phyloP scores from a whole-genome alignment of 2,329 filamentous ascomycete genomes.

The Fusarium sp. region DNA sequence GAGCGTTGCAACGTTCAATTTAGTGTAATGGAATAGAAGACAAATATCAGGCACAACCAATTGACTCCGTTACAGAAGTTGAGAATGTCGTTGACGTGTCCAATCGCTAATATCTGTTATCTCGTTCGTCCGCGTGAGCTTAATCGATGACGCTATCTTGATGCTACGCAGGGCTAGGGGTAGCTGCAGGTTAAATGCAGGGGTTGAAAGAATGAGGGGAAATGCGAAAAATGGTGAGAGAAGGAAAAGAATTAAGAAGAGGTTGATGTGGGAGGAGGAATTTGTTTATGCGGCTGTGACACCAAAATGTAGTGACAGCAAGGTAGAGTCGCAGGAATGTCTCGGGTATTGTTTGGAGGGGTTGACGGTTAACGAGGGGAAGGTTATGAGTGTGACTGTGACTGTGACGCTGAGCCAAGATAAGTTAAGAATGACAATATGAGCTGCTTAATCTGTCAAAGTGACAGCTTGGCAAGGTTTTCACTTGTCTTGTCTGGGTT shows the following conservation, averaged over 20 bases:
- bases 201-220: constrained; percentile 19
- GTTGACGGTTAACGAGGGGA: constrained; percentile 9
- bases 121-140: constrained; percentile 13
- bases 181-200: constrained; percentile 28
- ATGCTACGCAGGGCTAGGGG: constrained; percentile 19
- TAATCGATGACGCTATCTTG: constrained; percentile 40
- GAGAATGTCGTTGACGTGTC: constrained; percentile 24
- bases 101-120: constrained; percentile 14
- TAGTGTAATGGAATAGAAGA: background rate
- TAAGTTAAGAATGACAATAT: background rate
- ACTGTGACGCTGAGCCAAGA: background rate
- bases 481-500: background rate
- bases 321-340: constrained; percentile 21
- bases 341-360: constrained; percentile 27
- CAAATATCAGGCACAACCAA: constrained; percentile 1
- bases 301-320: background rate
- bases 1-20: background rate
- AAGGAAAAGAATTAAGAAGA: background rate
- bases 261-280: background rate
- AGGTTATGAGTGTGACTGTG: too few species aligned
- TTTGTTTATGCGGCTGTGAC: constrained; percentile 15
- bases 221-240: background rate
- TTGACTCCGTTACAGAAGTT: constrained; percentile 2
- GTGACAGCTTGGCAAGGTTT: background rate
- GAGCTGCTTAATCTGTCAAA: constrained; percentile 7